Evolutionary conservation across 2,329 filamentous ascomycete genomes (phyloP), one percentile per base, ranked within the genome.

Genomic region (Alternaria sp.): DNA sequence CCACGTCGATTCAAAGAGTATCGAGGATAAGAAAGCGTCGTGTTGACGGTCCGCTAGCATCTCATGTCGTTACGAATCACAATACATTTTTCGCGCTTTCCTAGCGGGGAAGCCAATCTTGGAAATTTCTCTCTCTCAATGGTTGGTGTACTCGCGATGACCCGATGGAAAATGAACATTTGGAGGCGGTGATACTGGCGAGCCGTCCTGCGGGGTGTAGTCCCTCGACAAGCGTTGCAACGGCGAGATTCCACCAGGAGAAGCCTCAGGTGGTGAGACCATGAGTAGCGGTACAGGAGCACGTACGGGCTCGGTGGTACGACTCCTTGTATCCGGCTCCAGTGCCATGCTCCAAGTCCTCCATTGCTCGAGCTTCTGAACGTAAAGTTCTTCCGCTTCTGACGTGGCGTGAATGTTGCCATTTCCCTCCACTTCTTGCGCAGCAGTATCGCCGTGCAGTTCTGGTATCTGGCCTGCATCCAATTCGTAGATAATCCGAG

Each of bases 381-480:
- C 52, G 32, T 67, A 66, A 10, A 50, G 25, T 23, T 64, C 61
- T 12, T 66, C 64, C 15, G 61, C 69, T 32, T 66, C 69, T 23
- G 45, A 26, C 36, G 10, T 26, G 52, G 49, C 25, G 49, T 59
- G 11, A 23, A 61, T 51, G 9, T 46, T 58, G 17, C 7, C 17
- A 15, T 51, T 57, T 6, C 60, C 60, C 9, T 70, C 68, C 21
- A 72, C 51, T 54, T 71, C 70, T 51, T 71, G 70, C 4, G 51
- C 62, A 46, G 69, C 56, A 10, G 59, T 62, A 17, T 61, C 59
- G 13, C 64, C 66, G 19, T 71, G 69, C 13, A 74, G 46, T 52
- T 74, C 72, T 10, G 72, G 70, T 8, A 73, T 59, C 6, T 44
- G 62, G 43, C 61, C 62, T 21, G 67, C 72, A 11, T 71, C 71